Base-by-base conservation (phyloP, 2,329 filamentous ascomycete species). In the Diaporthe sp. region DNA sequence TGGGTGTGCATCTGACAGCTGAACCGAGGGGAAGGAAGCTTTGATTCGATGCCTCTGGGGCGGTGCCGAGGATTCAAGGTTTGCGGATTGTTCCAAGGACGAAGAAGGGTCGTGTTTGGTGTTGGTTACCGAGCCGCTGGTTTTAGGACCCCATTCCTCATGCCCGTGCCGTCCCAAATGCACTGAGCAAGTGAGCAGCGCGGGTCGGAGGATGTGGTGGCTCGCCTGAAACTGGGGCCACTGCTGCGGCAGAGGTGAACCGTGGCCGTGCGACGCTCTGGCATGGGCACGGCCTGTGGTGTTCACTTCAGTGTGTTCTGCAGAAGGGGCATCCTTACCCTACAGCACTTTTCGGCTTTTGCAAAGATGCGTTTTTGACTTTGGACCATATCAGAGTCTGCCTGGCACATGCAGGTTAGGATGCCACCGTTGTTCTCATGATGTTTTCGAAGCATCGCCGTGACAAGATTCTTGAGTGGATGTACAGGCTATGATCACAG, bases 121-220 rank as follows among this genome's bases (percentile, higher is more conserved):
- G 57, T 64, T 72, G 70, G 70, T 72, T 72, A 72, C 70, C 70
- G 70, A 72, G 42, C 45, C 45, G 58, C 70, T 72, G 70, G 70
- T 72, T 72, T 64, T 30, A 55, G 57, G 57, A 35, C 57, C 70
- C 70, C 70, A 72, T 52, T 40, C 52, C 35, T 54, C 17, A 61
- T 61, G 42, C 64, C 33, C 33, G 58, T 72, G 33, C 57, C 69
- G 58, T 72, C 50, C 47, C 57, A 64, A 54, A 72, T 64, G 57
- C 70, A 54, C 4, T 54, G 70, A 33, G 57, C 54, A 72, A 54
- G 45, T 72, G 57, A 61, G 45, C 70, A 45, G 35, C 57, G 30
- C 64, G 47, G 64, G 64, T 68, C 47, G 64, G 47, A 33, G 45
- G 64, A 67, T 38, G 64, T 52, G 64, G 64, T 67, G 64, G 64